Evolutionary conservation across 2,329 filamentous ascomycete species (phyloP), one percentile per base, ranked within the genome.

Genomic region (Penicillium thymicola): DNA sequence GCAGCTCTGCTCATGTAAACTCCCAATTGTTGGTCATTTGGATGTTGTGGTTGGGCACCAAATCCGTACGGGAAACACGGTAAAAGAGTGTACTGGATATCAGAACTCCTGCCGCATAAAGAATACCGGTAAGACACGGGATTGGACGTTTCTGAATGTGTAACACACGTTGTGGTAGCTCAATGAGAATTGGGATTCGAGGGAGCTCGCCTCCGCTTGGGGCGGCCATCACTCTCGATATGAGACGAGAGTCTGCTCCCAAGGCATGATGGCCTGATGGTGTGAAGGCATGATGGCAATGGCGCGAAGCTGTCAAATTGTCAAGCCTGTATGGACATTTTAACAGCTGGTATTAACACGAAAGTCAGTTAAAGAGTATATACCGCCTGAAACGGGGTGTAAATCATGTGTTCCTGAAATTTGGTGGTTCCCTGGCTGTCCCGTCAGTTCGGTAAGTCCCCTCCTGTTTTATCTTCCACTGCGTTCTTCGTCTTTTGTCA

Each of bases 371-470:
- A 34, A 36, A 28, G 10, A 18, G 21, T 45, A 28, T 45, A 27
- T n/a, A 45, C 28, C 14, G 23, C 25, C 28, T 21, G 37, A n/a
- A 8, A 30, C 27, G 13, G 25, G 25, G 23, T 28, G 38, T 28
- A 43, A n/a, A 43, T 54, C 43, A 48, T 43, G 37, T 43, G 34
- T 42, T 43, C 23, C 21, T 54, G n/a, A 11, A 30, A 27, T 14
- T 36, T 9, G 11, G 34, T 30, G 27, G 49, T 45, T 41, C 36
- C 34, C 51, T 48, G 34, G 30, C 18, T 25, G 32, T 46, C 48
- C 54, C 48, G 54, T 52, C 41, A 51, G 21, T 52, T 46, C 43
- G 53, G 47, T n/a, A 27, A 36, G 21, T 42, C 48, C 34, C 48
- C 42, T 55, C 40, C 54, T 27, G 21, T 30, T 55, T 40, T 18